These are phyloP conservation scores for Aspergillus sp. DNA, from an alignment of 2,329 filamentous ascomycete genomes.

Conservation along the genomic window DNA sequence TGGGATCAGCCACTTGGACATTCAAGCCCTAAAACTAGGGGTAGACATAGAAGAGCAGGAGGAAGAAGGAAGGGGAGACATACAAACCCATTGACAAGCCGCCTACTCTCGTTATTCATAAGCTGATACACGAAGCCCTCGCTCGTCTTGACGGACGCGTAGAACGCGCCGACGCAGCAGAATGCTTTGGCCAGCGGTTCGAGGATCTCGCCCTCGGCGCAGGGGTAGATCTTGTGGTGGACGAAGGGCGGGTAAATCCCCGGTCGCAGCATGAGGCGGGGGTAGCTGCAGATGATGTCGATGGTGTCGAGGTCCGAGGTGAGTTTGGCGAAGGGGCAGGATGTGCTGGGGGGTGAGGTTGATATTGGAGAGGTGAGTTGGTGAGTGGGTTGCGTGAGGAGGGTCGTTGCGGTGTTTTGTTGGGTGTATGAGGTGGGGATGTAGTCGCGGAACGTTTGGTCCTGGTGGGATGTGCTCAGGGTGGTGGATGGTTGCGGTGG, in stretches of 20 bases:
- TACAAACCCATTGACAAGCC: slow-evolving; percentile 10
- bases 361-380: not conserved
- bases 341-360: not conserved
- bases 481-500: not conserved
- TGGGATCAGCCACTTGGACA: not conserved
- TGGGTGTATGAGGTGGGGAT: not conserved
- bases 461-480: not conserved
- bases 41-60: not conserved
- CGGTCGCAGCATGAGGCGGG: slow-evolving; percentile 4
- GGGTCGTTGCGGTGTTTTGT: not conserved
- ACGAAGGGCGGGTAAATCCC: slow-evolving; percentile 10
- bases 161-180: slow-evolving; percentile 7
- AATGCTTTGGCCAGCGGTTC: slow-evolving; percentile 7
- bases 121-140: slow-evolving; percentile 6
- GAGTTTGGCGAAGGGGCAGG: not conserved
- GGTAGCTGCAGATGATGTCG: slow-evolving; percentile 6
- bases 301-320: slow-evolving; percentile 5
- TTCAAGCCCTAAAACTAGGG: not conserved
- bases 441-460: not conserved
- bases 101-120: slow-evolving; percentile 5
- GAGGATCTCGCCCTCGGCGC: slow-evolving; percentile 5
- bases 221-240: slow-evolving; percentile 9
- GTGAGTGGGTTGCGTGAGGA: not conserved
- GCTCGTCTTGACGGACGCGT: slow-evolving; percentile 3
- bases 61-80: not conserved